Evolutionary conservation across 345 rosid species (phyloP).

Genomic region (Eucalyptus pauciflora): DNA sequence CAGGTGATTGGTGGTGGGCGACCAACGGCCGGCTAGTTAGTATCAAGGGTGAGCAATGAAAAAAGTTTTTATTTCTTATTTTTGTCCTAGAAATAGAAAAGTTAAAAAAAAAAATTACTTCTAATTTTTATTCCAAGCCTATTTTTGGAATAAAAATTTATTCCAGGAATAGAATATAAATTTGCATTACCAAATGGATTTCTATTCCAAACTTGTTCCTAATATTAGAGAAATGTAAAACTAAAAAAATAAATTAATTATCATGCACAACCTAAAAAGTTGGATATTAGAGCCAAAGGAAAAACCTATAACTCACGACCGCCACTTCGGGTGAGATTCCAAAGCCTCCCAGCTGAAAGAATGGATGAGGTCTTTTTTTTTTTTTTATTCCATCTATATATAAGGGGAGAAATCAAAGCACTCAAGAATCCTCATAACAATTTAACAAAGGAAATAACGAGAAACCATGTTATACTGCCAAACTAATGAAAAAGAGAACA

Average conservation of each 20-base stretch:
- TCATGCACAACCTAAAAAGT: not conserved
- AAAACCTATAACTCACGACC: slow-evolving; percentile 72
- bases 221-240: too few relatives aligned
- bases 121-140: too few relatives aligned
- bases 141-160: too few relatives aligned
- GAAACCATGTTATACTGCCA: not conserved
- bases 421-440: not conserved
- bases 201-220: fast-evolving
- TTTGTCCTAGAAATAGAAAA: too few relatives aligned
- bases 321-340: slow-evolving; percentile 63
- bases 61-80: too few relatives aligned
- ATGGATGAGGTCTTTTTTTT: not conserved
- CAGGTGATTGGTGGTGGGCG: too few relatives aligned
- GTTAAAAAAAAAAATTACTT: too few relatives aligned
- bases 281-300: not conserved
- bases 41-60: too few relatives aligned
- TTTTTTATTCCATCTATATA: not conserved
- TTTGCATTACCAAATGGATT: too few relatives aligned
- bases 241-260: not conserved
- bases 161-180: too few relatives aligned
- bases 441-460: not conserved
- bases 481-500: not conserved
- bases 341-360: slow-evolving; percentile 63
- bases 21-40: too few relatives aligned
- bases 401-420: not conserved